phyloP scores from a whole-genome alignment of 495 filamentous ascomycete genomes.

The Cetradonia linearis region DNA sequence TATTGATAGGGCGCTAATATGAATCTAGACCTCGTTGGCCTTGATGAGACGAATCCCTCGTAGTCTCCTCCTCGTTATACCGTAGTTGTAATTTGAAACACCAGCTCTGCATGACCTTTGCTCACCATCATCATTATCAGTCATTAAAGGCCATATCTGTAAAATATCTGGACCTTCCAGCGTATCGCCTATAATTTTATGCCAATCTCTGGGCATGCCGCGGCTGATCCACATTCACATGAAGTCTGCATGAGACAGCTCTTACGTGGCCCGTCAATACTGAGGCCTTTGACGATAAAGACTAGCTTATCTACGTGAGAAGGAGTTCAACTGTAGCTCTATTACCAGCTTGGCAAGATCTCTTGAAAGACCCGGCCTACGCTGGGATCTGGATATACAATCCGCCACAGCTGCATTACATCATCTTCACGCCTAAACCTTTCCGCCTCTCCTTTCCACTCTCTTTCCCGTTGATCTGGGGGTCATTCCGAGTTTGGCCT shows the following conservation, averaged over 20 bases:
- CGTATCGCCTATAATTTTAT: neutral
- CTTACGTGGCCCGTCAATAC: neutral
- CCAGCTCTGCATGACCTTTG: neutral
- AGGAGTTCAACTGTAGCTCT: neutral
- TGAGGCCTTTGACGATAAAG: neutral
- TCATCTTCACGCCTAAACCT: neutral
- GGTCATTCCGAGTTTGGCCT: neutral
- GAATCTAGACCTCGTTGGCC: neutral
- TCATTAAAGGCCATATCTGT: neutral
- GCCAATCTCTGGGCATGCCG: neutral
- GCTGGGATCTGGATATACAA: neutral
- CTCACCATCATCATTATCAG: neutral
- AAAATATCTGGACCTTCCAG: neutral
- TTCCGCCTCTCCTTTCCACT: neutral
- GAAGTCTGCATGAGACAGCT: neutral
- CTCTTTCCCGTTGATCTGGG: neutral
- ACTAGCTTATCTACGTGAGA: neutral
- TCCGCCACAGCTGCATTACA: conserved; percentile 10
- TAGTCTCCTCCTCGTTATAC: neutral
- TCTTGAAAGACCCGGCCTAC: conserved; percentile 1
- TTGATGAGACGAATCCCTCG: neutral
- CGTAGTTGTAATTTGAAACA: neutral
- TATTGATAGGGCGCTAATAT: neutral
- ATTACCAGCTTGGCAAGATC: neutral
- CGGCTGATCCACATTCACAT: conserved; percentile 5